Evolutionary conservation across 208 protist genomes (phyloP), one percentile per base, ranked within the genome.

Genomic region (Herpetomonas samuelpessoai): DNA sequence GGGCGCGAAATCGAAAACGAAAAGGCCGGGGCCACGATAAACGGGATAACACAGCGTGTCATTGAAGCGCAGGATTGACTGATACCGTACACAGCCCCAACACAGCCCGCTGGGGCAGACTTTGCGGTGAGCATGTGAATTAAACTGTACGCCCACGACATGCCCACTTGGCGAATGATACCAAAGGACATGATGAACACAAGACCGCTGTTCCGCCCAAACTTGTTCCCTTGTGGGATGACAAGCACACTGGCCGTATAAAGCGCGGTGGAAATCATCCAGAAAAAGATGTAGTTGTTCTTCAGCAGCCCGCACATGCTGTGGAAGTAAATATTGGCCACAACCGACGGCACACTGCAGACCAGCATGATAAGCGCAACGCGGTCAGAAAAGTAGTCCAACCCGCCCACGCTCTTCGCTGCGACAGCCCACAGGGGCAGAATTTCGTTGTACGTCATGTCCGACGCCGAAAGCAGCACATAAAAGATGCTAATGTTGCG

Each of bases 81-180:
- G 45, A 91, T 76, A 28, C 83, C 83, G 67, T 80, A 83, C 52
- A 79, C 65, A 4, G 77, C 62, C 6, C 83, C 83, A 14, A 87
- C 61, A 38, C 76, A 67, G 4, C 60, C 60, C 10, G 65, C 55
- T 12, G 83, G 83, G 14, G 83, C 79, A 1, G 74, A 81, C 14
- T 74, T 66, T 3, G 80, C 76, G 2, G 79, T 74, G 49, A 87
- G 68, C 60, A 87, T 71, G 22, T 76, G 77, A 30, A 81, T 56
- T 18, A 91, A 54, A 3, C 71, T 65, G 69, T 85, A 87, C 10
- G 53, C 50, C 78, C 79, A 86, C 22, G 80, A 79, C 10, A 70
- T 54, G 21, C 65, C 70, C 41, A 87, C 65, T 47, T 86, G 71
- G 1, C 71, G 65, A 0, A 78, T 48, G 31, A 45, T 65, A 45